Evolutionary conservation across 345 rosid genomes (phyloP), one percentile per base, ranked within the genome.

Genomic region (Streptanthus diversifolius): DNA sequence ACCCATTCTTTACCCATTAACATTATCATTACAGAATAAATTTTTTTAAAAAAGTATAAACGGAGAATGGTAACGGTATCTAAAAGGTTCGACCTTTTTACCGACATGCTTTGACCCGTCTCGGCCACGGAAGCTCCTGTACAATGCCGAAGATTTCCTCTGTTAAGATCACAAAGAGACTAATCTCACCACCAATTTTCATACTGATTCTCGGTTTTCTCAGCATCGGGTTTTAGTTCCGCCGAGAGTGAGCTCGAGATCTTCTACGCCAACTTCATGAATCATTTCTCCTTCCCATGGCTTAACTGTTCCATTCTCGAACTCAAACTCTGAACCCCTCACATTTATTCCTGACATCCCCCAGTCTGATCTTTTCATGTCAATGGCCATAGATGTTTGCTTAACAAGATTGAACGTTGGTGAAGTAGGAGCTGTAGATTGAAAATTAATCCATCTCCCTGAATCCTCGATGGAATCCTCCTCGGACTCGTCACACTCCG

Each of bases 251-350:
- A 95, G 99, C 68, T 95, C 99, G 1, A 93, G 85, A 75, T 93
- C 98, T 75, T 93, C 98, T 35, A 90, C 77, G 9, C 77, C 91
- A 25, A 87, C 81, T 57, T 93, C 97, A 77, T 89, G 97, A 74
- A 93, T 93, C 86, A 82, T 89, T 86, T 93, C 98, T 1, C 98
- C 98, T 71, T 93, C 97, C 98, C 98, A 93, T 1, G 98, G 92
- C 77, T 83, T 93, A 41, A 93, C 98, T 29, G 80, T 85, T 18
- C 86, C 85, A 68, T 77, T 87, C 71, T 82, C 96, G 15, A 95
- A 95, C 83, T 90, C 96, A 74, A 95, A 95, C 69, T 91, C 99
- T 2, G 93, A 54, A 24, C 74, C 80, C 75, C 91, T 74, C 22
- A 79, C 86, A 21, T 41, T 68, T 14, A 74, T 84, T 57, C 85